Conservation (phyloP, 352 stramenopile genomes). For the Globisporangium abappressorium region DNA sequence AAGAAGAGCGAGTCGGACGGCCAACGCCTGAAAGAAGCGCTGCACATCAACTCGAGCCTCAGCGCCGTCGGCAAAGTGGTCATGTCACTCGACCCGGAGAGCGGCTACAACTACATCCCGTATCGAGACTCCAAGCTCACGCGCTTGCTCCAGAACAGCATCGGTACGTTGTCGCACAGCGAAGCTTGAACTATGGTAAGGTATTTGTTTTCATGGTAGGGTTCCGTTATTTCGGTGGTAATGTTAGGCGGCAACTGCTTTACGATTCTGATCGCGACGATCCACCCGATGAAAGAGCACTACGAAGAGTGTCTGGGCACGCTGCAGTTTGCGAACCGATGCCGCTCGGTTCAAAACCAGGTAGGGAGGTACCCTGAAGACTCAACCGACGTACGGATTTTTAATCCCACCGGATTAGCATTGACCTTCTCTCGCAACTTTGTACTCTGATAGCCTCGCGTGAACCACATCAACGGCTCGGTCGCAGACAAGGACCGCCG, state of each 20-base stretch:
- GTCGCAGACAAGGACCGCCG: constrained; percentile 83
- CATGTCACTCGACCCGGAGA: constrained; percentile 84
- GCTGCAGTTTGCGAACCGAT: constrained; percentile 90
- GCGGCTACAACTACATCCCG: constrained; percentile 86
- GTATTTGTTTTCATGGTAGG: background rate
- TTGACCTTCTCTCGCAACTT: constrained; percentile 4
- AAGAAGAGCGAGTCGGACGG: constrained; percentile 88
- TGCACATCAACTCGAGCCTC: constrained; percentile 86
- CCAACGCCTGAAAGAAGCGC: constrained; percentile 78
- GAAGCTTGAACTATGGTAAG: background rate
- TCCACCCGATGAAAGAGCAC: constrained; percentile 87
- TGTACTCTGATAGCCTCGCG: constrained; percentile 36
- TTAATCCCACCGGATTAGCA: background rate
- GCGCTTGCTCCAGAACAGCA: constrained; percentile 81
- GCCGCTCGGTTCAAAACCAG: constrained; percentile 89
- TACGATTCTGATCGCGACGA: constrained; percentile 82
- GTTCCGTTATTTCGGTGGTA: background rate
- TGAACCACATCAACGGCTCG: constrained; percentile 85
- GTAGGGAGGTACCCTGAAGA: constrained; percentile 4
- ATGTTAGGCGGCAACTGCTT: constrained; percentile 79
- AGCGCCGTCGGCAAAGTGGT: constrained; percentile 85
- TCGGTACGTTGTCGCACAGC: constrained; percentile 31
- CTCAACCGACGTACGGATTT: background rate
- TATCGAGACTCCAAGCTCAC: constrained; percentile 86
- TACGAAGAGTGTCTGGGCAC: constrained; percentile 90